A percentile compares a stretch with the other conserved stretches of the same genome.
These are phyloP conservation scores for Scutellaria baicalensis DNA, from an alignment of 257 asterid species.

Conservation along the genomic window DNA sequence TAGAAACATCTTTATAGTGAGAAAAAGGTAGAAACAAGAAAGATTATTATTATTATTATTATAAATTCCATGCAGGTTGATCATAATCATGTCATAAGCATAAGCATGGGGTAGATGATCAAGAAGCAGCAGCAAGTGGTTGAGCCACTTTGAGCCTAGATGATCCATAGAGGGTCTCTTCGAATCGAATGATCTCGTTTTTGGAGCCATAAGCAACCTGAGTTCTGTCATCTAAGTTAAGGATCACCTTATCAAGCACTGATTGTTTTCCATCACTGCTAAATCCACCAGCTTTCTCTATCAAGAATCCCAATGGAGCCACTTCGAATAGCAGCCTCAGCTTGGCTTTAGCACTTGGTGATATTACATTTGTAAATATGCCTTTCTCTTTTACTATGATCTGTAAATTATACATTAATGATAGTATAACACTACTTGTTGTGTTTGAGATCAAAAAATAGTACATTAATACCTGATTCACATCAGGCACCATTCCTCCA, in stretches of 20 bases:
- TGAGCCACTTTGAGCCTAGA: conserved; percentile 65
- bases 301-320: conserved; percentile 89
- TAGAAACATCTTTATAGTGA: too few species aligned
- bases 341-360: conserved; percentile 91
- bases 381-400: conserved; percentile 97
- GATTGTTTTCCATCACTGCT: conserved; percentile 90
- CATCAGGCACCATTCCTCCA: conserved; percentile 99
- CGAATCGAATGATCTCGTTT: conserved; percentile 85
- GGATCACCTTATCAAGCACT: conserved; percentile 62
- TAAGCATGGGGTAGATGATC: background rate
- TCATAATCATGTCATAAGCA: too few species aligned
- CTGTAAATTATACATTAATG: too few species aligned
- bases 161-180: conserved; percentile 76
- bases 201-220: conserved; percentile 95
- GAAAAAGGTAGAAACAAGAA: too few species aligned
- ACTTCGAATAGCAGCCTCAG: conserved; percentile 90
- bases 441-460: background rate
- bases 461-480: conserved; percentile 78
- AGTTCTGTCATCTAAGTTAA: conserved; percentile 70
- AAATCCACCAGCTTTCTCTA: conserved; percentile 89
- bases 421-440: too few species aligned
- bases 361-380: conserved; percentile 73
- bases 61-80: too few species aligned
- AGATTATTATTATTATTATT: too few species aligned
- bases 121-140: conserved; percentile 74